Evolutionary conservation across 768 basidiomycete species (phyloP).

Genomic region (Russula ochroleuca): DNA sequence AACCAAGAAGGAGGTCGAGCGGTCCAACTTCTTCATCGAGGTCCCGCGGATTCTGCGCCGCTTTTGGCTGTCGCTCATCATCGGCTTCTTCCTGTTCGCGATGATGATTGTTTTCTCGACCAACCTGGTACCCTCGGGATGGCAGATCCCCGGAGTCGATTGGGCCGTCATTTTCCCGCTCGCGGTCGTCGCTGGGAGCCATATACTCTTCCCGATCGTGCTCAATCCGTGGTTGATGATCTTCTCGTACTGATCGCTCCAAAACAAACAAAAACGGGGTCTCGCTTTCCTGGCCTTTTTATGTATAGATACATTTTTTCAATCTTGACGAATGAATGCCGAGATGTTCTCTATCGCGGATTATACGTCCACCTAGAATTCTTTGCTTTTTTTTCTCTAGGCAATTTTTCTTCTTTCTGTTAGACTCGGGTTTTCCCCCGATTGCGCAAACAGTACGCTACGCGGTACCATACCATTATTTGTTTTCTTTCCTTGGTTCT

Average conservation of each 20-base stretch:
- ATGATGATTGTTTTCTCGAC: slow-evolving; percentile 55
- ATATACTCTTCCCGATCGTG: slow-evolving; percentile 76
- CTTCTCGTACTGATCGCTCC: slow-evolving; percentile 50
- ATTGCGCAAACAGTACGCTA: not conserved
- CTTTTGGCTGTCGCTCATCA: slow-evolving; percentile 61
- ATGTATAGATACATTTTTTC: not conserved
- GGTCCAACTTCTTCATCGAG: slow-evolving; percentile 88
- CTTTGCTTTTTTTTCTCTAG: not conserved
- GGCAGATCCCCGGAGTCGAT: slow-evolving; percentile 55
- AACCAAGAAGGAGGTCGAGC: slow-evolving; percentile 78
- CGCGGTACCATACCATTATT: not conserved
- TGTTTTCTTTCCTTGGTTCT: not conserved
- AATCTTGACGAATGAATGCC: not conserved
- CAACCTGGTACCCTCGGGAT: slow-evolving; percentile 55
- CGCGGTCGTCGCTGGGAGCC: slow-evolving; percentile 57
- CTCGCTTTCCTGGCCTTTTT: not conserved
- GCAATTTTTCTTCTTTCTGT: not conserved
- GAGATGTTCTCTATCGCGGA: not conserved
- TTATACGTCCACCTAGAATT: not conserved
- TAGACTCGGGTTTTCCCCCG: not conserved
- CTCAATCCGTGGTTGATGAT: slow-evolving; percentile 89
- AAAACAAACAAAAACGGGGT: not conserved
- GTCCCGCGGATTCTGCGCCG: slow-evolving; percentile 79
- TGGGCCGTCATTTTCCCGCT: slow-evolving; percentile 80
- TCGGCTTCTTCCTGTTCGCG: slow-evolving; percentile 49